Percentiles rank a stretch among this genome's conserved stretches.
Conservation (phyloP, 768 basidiomycete genomes). For the Mycena rosella region DNA sequence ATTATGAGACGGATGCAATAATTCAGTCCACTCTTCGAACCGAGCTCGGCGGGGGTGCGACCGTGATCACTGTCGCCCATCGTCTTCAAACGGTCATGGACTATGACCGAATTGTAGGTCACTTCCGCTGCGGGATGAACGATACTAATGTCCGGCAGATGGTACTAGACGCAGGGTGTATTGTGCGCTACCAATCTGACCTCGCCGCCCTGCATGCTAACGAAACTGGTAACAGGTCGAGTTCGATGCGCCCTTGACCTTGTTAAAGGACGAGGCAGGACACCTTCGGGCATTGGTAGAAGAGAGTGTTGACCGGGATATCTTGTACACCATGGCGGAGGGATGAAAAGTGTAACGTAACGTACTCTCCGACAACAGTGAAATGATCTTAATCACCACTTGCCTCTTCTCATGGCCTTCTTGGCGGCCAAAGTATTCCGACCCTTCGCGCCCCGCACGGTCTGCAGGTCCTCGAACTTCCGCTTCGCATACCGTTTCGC, state of each 20-base stretch:
- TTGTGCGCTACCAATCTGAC: not conserved
- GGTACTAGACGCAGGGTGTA: constrained; percentile 8
- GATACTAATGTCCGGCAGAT: not conserved
- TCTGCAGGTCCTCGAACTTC: constrained; percentile 87
- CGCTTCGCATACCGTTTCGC: constrained; percentile 90
- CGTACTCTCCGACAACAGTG: not conserved
- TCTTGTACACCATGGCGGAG: constrained; percentile 50
- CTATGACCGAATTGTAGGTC: constrained; percentile 66
- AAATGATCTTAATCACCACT: constrained; percentile 65
- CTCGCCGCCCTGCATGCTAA: not conserved
- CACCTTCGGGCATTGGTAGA: constrained; percentile 57
- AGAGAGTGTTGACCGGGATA: constrained; percentile 56
- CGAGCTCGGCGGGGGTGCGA: constrained; percentile 55
- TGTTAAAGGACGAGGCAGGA: constrained; percentile 59
- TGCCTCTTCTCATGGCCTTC: constrained; percentile 70
- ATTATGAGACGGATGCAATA: constrained; percentile 67
- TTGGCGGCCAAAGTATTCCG: constrained; percentile 77
- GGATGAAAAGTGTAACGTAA: not conserved
- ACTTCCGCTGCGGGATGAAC: not conserved
- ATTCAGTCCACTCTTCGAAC: constrained; percentile 70
- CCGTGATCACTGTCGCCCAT: constrained; percentile 71
- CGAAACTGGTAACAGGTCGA: constrained; percentile 49
- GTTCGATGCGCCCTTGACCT: constrained; percentile 62
- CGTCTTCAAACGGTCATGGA: constrained; percentile 71
- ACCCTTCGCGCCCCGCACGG: constrained; percentile 75